phyloP scores from a whole-genome alignment of 2,329 filamentous ascomycete genomes.

The Apiospora kogelbergensis region DNA sequence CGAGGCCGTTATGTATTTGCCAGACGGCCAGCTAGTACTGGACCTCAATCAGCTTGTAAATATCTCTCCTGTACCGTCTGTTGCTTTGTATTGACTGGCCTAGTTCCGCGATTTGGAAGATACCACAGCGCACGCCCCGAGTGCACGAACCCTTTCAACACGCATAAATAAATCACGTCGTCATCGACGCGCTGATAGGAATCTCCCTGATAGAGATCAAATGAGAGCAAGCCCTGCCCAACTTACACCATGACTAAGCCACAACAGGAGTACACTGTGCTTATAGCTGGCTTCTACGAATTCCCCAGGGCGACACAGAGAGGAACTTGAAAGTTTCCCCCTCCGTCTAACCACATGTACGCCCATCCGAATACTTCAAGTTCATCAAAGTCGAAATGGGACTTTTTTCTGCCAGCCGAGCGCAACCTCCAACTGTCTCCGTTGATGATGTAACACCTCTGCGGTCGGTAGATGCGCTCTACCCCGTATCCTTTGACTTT shows the following conservation, averaged over 20 bases:
- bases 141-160: neutral
- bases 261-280: no score
- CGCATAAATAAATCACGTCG: neutral
- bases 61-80: neutral
- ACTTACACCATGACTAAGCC: neutral
- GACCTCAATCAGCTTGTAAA: neutral
- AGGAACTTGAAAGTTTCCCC: no score
- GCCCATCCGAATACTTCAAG: neutral
- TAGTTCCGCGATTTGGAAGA: neutral
- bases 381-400: neutral
- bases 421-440: neutral
- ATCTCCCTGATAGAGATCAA: neutral
- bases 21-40: neutral
- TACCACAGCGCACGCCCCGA: neutral
- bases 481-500: constrained; percentile 4
- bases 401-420: neutral
- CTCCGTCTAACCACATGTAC: no score
- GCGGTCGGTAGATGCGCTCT: neutral
- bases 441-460: neutral
- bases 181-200: neutral
- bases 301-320: no score
- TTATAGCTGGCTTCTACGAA: no score
- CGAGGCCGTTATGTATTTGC: neutral
- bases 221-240: neutral
- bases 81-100: neutral